These are phyloP conservation scores for Aechmea fasciata DNA, from an alignment of 176 grass and related monocot genomes.

Conservation along the genomic window DNA sequence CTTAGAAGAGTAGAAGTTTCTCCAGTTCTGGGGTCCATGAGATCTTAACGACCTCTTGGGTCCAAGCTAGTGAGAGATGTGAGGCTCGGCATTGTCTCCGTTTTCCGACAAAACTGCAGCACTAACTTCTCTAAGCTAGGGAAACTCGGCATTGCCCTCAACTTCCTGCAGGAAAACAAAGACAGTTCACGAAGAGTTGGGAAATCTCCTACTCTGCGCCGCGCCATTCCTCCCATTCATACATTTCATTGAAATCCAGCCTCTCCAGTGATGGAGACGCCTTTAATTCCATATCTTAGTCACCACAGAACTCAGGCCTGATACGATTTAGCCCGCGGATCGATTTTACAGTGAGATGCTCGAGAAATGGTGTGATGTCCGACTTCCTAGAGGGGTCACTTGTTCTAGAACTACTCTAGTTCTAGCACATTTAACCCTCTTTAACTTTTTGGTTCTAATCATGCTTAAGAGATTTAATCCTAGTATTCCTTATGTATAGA, in stretches of 20 bases:
- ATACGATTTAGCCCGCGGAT: not conserved
- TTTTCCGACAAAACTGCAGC: not conserved
- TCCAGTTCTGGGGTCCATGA: not conserved
- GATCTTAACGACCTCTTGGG: not conserved
- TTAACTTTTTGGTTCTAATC: too few species aligned
- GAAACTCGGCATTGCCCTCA: not conserved
- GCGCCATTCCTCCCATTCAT: slow-evolving; percentile 10
- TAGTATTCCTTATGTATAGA: too few species aligned
- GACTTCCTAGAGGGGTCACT: too few species aligned
- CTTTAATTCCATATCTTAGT: not conserved
- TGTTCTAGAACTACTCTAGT: too few species aligned
- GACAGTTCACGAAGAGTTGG: not conserved
- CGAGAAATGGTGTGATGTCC: not conserved
- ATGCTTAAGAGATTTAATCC: too few species aligned
- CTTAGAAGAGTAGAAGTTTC: not conserved
- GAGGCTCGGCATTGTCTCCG: not conserved
- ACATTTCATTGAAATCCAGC: slow-evolving; percentile 5
- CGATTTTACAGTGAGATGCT: not conserved
- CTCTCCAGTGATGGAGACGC: slow-evolving; percentile 9
- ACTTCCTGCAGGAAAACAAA: not conserved
- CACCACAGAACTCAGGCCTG: slow-evolving; percentile 9
- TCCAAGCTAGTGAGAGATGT: not conserved
- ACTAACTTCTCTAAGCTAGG: not conserved
- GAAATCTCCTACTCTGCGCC: slow-evolving; percentile 7
- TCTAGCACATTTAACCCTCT: too few species aligned